Base-by-base conservation (phyloP, 106 monocot genomes). In the Platanthera guangdongensis region DNA sequence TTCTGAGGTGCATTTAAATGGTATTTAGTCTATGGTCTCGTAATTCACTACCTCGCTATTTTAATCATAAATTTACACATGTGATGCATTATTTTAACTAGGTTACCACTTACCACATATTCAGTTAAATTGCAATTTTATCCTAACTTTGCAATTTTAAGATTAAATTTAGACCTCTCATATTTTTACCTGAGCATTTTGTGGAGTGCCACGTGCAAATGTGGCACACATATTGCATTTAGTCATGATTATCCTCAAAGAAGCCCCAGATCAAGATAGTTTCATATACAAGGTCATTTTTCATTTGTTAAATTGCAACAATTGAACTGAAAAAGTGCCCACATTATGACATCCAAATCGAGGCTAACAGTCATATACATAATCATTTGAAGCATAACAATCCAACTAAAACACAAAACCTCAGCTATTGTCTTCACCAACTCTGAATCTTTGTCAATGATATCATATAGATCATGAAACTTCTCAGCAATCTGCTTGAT, bases 351-450 rank as follows among this genome's bases (percentile, higher is more conserved):
- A 72, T 18, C n/a, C 48, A 47, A 47, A 48, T 72, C 50, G 51
- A 51, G 22, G 10, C 22, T 8, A 72, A 51, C n/a, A 51, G 21
- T 11, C 51, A 72, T 50, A 19, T 21, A 51, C 50, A 51, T 9
- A 11, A 72, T 50, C 21, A 51, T 21, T 1, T 51, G 22, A 51
- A 72, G 47, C 51, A 51, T 21, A 72, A 50, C 4, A 25, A 72
- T 16, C 39, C 49, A 72, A 51, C 51, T 70, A 46, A 72, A 51
- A 51, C 19, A 72, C 50, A 50, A 73, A 68, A 93, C 93, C 93
- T 94, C 90, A 64, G 83, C 90, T 71, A 94, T 90, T 76, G 74
- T 85, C 78, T 88, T 83, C 83, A 88, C 94, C 12, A 94, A 81
- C 69, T 81, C 83, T 71, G 90, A 90, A 80, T 94, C 94, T 62